These are phyloP conservation scores for Luvunga scandens DNA, from an alignment of 345 rosid species.

Conservation along the genomic window DNA sequence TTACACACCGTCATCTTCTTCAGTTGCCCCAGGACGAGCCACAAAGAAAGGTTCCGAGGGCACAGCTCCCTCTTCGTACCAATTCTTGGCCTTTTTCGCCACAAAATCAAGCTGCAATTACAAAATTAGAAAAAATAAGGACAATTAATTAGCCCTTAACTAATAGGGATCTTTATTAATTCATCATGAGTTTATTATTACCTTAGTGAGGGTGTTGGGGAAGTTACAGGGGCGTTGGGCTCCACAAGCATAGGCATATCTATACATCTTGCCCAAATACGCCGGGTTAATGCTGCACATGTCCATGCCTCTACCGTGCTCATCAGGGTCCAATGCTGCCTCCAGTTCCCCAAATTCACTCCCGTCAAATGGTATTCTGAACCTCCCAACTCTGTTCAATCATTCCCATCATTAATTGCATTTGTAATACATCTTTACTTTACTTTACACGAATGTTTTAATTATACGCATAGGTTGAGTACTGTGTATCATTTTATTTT, in stretches of 20 bases:
- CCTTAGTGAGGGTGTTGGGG: conserved; percentile 96
- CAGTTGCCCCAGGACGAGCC: conserved; percentile 74
- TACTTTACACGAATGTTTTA: neutral
- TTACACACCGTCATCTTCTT: conserved; percentile 86
- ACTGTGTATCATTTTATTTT: neutral
- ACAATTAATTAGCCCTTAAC: too few relatives aligned
- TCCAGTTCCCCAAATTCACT: conserved; percentile 66
- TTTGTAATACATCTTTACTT: neutral
- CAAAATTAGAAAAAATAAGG: neutral
- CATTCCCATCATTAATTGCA: neutral
- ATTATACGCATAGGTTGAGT: too few relatives aligned
- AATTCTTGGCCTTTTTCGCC: conserved; percentile 71
- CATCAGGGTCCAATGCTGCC: conserved; percentile 79
- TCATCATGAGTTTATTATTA: conserved; percentile 8
- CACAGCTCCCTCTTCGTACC: conserved; percentile 74
- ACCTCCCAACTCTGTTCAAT: conserved; percentile 80
- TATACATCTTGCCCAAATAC: conserved; percentile 61
- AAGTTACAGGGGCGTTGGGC: conserved; percentile 93
- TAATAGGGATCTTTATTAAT: neutral
- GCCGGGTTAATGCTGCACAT: conserved; percentile 93
- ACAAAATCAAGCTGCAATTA: conserved; percentile 62
- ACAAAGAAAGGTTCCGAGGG: conserved; percentile 96
- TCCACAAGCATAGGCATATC: conserved; percentile 92
- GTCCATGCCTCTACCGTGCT: conserved; percentile 96
- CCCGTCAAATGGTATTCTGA: conserved; percentile 82